A percentile compares a stretch with the other conserved stretches of the same genome.
These are phyloP conservation scores for Trametes polyzona DNA, from an alignment of 1,284 basidiomycete species.

Conservation along the genomic window DNA sequence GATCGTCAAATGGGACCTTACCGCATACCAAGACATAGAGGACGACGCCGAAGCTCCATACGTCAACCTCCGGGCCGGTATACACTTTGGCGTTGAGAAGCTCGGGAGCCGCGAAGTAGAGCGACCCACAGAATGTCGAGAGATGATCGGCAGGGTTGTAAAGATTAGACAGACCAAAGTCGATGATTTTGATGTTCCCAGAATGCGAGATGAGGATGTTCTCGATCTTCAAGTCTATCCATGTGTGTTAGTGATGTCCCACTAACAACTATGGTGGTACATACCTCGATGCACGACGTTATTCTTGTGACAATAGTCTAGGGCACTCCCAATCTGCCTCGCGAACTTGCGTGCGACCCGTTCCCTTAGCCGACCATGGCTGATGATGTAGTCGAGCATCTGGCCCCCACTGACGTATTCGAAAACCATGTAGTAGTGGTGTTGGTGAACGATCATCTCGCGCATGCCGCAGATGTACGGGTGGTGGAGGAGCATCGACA, in stretches of 20 bases:
- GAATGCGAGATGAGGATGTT: conserved; percentile 99
- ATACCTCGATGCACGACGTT: conserved; percentile 92
- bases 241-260: no score
- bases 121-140: conserved; percentile 94
- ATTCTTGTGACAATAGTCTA: conserved; percentile 98
- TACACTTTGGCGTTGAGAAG: conserved; percentile 96
- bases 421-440: conserved; percentile 99
- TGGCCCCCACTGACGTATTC: conserved; percentile 99
- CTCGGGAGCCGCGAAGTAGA: conserved; percentile 98
- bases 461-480: conserved; percentile 99
- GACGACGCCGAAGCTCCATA: conserved; percentile 99
- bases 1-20: conserved; percentile 98
- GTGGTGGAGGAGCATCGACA: conserved; percentile 94
- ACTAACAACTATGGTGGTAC: conserved; percentile 24
- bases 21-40: conserved; percentile 97
- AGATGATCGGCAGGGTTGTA: conserved; percentile 86
- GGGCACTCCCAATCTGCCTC: conserved; percentile 92
- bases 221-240: conserved; percentile 93
- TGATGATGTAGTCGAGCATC: conserved; percentile 99
- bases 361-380: conserved; percentile 94
- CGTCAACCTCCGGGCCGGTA: conserved; percentile 96
- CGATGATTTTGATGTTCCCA: conserved; percentile 99
- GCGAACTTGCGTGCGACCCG: conserved; percentile 97
- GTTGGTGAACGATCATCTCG: conserved; percentile 94
- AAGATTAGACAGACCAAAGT: conserved; percentile 98